Evolutionary conservation across 441 rosid species (phyloP).

Genomic region (Pelargonium australe): DNA sequence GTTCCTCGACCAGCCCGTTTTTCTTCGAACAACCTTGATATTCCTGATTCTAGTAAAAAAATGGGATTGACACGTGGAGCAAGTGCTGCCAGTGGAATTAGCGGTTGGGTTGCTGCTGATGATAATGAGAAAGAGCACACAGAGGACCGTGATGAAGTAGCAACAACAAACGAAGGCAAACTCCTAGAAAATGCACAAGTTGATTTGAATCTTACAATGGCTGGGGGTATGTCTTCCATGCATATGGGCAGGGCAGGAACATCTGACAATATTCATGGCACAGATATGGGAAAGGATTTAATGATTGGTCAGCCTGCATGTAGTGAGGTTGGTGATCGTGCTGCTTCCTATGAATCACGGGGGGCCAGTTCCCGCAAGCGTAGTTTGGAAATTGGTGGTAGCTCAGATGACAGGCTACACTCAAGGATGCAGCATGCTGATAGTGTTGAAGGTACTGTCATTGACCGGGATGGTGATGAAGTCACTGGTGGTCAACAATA

Average conservation of each 20-base stretch:
- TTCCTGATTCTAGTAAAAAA: slow-evolving; percentile 82
- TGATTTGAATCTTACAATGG: slow-evolving; percentile 78
- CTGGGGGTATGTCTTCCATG: slow-evolving; percentile 63
- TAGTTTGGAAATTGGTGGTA: slow-evolving; percentile 85
- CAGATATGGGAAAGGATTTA: slow-evolving; percentile 77
- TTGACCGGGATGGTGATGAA: slow-evolving; percentile 92
- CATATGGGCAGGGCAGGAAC: slow-evolving; percentile 40
- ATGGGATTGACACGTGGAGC: slow-evolving; percentile 77
- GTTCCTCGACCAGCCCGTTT: slow-evolving; percentile 72
- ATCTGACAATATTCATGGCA: slow-evolving; percentile 52
- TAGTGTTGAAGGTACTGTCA: slow-evolving; percentile 86
- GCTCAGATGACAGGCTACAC: slow-evolving; percentile 73
- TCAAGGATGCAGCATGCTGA: slow-evolving; percentile 68
- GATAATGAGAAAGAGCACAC: slow-evolving; percentile 69
- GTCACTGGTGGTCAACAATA: slow-evolving; percentile 68
- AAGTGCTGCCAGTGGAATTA: slow-evolving; percentile 98
- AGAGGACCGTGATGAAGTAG: slow-evolving; percentile 91
- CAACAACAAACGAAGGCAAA: slow-evolving; percentile 69
- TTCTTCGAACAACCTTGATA: slow-evolving; percentile 57
- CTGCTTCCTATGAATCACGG: slow-evolving; percentile 92
- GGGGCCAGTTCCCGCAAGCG: slow-evolving; percentile 96
- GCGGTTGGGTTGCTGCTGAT: slow-evolving; percentile 90
- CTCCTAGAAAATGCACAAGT: slow-evolving; percentile 43
- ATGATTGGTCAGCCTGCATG: slow-evolving; percentile 87
- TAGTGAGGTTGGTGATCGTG: slow-evolving; percentile 98